A percentile compares a stretch with the other conserved stretches of the same genome.
Conservation (phyloP, 495 filamentous ascomycete genomes). For the Talaromyces proteolyticus region DNA sequence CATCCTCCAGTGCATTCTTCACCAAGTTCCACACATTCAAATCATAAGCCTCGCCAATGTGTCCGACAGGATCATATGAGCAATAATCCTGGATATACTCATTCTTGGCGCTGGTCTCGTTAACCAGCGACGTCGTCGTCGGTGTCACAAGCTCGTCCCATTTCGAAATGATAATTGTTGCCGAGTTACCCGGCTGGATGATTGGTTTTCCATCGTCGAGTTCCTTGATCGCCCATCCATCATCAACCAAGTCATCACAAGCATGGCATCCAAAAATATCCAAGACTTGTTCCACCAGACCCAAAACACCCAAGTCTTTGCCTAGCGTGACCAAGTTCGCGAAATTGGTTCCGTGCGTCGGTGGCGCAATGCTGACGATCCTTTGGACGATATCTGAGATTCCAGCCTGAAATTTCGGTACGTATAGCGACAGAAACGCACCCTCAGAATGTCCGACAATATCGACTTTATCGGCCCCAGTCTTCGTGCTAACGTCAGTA, state of each 20-base stretch:
- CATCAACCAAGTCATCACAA: constrained; percentile 37
- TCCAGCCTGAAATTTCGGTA: constrained; percentile 42
- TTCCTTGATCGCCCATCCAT: constrained; percentile 28
- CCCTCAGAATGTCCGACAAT: constrained; percentile 52
- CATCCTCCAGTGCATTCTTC: constrained; percentile 40
- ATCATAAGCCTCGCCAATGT: constrained; percentile 49
- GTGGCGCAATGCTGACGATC: constrained; percentile 43
- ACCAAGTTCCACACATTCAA: constrained; percentile 49
- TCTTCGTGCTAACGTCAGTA: constrained; percentile 37
- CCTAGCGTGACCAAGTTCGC: constrained; percentile 40
- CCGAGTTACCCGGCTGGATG: constrained; percentile 37
- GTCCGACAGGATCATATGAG: constrained; percentile 40
- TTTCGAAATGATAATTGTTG: constrained; percentile 44
- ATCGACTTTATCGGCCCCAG: constrained; percentile 29
- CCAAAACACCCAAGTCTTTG: constrained; percentile 26
- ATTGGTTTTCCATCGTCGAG: constrained; percentile 40
- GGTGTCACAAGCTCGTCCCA: constrained; percentile 45
- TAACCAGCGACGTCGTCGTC: constrained; percentile 30
- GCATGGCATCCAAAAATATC: constrained; percentile 34
- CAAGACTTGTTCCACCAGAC: constrained; percentile 25
- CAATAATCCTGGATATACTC: constrained; percentile 42
- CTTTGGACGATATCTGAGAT: constrained; percentile 37
- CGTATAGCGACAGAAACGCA: constrained; percentile 45
- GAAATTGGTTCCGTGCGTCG: constrained; percentile 43
- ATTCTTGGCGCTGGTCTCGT: constrained; percentile 41